Evolutionary conservation across 1,284 basidiomycete genomes (phyloP).

Genomic region (Ustilago xerochloae): DNA sequence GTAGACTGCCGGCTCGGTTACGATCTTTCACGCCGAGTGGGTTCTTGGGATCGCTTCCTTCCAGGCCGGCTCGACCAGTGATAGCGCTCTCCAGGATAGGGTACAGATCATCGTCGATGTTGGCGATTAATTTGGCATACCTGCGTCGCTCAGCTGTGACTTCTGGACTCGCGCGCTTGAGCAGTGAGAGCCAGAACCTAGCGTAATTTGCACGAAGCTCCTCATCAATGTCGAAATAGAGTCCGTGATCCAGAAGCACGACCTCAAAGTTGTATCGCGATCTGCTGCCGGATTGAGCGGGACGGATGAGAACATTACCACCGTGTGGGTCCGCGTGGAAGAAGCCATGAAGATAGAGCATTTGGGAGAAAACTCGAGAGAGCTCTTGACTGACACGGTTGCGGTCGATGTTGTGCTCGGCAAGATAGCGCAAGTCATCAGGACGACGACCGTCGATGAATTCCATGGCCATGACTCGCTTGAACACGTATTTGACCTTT

Average conservation of each 20-base stretch:
- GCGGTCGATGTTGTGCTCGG: conserved; percentile 85
- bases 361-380: conserved; percentile 82
- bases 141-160: conserved; percentile 58
- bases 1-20: conserved; percentile 52
- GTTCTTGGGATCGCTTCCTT: conserved; percentile 65
- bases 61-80: conserved; percentile 64
- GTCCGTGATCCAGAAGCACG: conserved; percentile 66
- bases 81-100: conserved; percentile 67
- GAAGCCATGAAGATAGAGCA: conserved; percentile 94
- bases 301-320: conserved; percentile 87
- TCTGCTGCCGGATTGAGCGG: conserved; percentile 49
- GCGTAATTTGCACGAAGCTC: conserved; percentile 65
- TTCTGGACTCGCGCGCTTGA: conserved; percentile 58
- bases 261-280: conserved; percentile 66
- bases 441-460: conserved; percentile 85
- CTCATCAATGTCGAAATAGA: conserved; percentile 67
- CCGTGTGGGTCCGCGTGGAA: conserved; percentile 66
- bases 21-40: conserved; percentile 61
- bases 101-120: conserved; percentile 67
- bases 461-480: conserved; percentile 93
- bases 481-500: conserved; percentile 82
- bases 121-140: conserved; percentile 63
- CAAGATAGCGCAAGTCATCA: conserved; percentile 87
- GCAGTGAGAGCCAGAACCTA: conserved; percentile 65
- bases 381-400: conserved; percentile 89